A percentile compares a stretch with the other conserved stretches of the same genome.
Evolutionary conservation across 2,329 filamentous ascomycete species (phyloP).

Genomic region (Pseudogymnoascus sp.): DNA sequence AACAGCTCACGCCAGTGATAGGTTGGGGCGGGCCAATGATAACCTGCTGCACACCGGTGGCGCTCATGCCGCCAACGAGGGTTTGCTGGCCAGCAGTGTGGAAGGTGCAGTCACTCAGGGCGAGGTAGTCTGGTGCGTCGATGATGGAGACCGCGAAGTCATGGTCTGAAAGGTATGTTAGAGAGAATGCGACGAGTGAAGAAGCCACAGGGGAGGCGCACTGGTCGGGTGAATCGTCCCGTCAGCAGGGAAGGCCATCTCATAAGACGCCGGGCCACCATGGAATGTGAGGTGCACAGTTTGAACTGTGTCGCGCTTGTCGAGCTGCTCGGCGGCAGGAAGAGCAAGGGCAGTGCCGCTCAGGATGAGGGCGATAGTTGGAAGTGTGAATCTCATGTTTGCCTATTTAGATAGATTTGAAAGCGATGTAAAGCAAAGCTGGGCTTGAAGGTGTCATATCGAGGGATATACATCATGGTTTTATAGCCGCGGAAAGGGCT

Average conservation of each 20-base stretch:
- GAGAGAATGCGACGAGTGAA: background rate
- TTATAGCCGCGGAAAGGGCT: constrained; percentile 6
- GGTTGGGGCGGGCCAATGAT: constrained; percentile 39
- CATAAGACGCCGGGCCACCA: constrained; percentile 36
- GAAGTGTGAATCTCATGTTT: constrained; percentile 2
- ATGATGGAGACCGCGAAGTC: constrained; percentile 35
- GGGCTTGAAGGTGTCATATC: background rate
- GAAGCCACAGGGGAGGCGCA: constrained; percentile 19
- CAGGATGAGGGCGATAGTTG: background rate
- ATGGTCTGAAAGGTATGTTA: constrained; percentile 29
- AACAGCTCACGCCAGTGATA: constrained; percentile 37
- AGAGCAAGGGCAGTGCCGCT: background rate
- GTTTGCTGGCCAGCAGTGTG: constrained; percentile 28
- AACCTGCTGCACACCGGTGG: constrained; percentile 28
- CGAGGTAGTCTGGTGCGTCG: constrained; percentile 38
- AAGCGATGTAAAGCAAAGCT: background rate
- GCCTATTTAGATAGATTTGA: background rate
- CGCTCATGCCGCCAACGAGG: constrained; percentile 29
- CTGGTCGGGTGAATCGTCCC: constrained; percentile 33
- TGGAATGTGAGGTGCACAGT: constrained; percentile 34
- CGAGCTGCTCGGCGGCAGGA: background rate
- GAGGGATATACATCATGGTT: background rate
- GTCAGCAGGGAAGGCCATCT: constrained; percentile 37
- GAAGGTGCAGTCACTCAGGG: constrained; percentile 38
- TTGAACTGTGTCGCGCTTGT: background rate